Evolutionary conservation across 495 filamentous ascomycete genomes (phyloP).

Genomic region (Podospora pseudopauciseta): DNA sequence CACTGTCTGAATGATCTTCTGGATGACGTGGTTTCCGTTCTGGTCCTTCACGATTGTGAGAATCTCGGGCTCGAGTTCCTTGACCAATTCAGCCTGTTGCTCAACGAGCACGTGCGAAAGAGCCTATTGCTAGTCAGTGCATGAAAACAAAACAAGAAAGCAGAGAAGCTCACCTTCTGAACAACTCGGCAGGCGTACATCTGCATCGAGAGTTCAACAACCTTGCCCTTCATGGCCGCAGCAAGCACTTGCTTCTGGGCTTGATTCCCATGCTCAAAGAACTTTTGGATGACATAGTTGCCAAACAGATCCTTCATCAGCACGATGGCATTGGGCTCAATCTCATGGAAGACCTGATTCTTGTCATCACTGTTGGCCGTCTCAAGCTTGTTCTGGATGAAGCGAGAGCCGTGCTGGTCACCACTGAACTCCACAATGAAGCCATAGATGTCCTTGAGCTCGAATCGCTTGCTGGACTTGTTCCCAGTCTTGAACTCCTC

Average conservation of each 20-base stretch:
- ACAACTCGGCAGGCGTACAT: constrained; percentile 97
- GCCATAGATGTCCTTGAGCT: constrained; percentile 87
- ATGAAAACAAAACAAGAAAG: neutral
- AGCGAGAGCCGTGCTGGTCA: constrained; percentile 91
- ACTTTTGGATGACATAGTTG: constrained; percentile 97
- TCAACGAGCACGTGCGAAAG: constrained; percentile 88
- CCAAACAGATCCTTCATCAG: constrained; percentile 96
- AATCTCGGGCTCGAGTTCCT: constrained; percentile 77
- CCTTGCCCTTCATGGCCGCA: constrained; percentile 78
- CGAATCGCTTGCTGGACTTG: constrained; percentile 75
- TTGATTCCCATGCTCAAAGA: constrained; percentile 96
- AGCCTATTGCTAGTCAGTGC: constrained; percentile 52
- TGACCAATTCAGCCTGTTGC: constrained; percentile 80
- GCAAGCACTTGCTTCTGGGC: constrained; percentile 85
- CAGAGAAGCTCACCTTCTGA: constrained; percentile 63
- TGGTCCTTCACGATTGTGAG: constrained; percentile 79
- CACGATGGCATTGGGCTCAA: constrained; percentile 75
- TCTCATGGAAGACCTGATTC: constrained; percentile 86
- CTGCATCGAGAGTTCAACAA: constrained; percentile 73
- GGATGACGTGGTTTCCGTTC: constrained; percentile 96
- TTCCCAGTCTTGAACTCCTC: constrained; percentile 74
- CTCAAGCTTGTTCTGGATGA: constrained; percentile 93
- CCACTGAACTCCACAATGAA: constrained; percentile 94
- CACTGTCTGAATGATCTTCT: constrained; percentile 88
- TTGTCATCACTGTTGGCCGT: constrained; percentile 96